phyloP scores from a whole-genome alignment of 306 rosid species.

The Medicago truncatula region MtrunA17r5.0-ANR NC_053046.1:17762001-17762500 shows the following conservation, averaged over 20 bases:
- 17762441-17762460: neutral
- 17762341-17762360: constrained; percentile 49
- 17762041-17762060: neutral
- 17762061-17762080: constrained; percentile 37
- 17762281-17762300: constrained; percentile 23
- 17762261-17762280: constrained; percentile 53
- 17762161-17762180: constrained; percentile 52
- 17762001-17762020: constrained; percentile 27
- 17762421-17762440: constrained; percentile 17
- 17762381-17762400: constrained; percentile 4
- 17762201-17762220: constrained; percentile 48
- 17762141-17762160: neutral
- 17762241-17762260: constrained; percentile 47
- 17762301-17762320: constrained; percentile 42
- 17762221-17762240: constrained; percentile 44
- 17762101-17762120: neutral
- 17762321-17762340: constrained; percentile 42
- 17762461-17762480: constrained; percentile 5
- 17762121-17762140: neutral
- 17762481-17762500: constrained; percentile 48
- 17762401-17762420: constrained; percentile 41
- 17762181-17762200: constrained; percentile 43
- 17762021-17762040: neutral
- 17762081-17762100: constrained; percentile 53
- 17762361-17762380: constrained; percentile 38